These are phyloP conservation scores for Lactarius akahatsu DNA, from an alignment of 768 basidiomycete genomes.

Conservation along the genomic window DNA sequence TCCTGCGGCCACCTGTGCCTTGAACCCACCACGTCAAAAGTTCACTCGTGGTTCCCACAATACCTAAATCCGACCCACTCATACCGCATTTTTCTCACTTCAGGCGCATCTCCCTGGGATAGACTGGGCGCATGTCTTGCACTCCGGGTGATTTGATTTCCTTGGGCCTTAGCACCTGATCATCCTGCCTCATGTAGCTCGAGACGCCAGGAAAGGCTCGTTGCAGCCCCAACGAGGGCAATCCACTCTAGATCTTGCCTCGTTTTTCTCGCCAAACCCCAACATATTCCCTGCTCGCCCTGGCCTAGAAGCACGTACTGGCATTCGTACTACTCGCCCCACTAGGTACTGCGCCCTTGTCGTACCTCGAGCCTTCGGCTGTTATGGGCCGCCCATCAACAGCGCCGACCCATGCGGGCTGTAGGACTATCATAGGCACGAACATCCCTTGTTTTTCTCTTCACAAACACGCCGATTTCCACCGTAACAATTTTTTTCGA, in stretches of 20 bases:
- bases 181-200: background rate
- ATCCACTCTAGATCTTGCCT: background rate
- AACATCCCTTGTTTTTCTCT: background rate
- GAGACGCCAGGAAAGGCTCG: background rate
- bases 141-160: background rate
- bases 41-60: background rate
- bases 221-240: background rate
- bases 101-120: background rate
- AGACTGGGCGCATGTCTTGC: background rate
- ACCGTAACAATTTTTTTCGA: background rate
- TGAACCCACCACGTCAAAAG: background rate
- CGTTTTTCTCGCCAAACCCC: background rate
- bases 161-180: background rate
- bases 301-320: slow-evolving; percentile 1
- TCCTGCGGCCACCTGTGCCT: background rate
- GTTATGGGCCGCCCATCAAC: background rate
- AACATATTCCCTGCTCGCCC: background rate
- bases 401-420: background rate
- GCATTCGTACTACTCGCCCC: background rate
- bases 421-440: background rate
- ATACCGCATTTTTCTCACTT: background rate
- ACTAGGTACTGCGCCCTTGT: background rate
- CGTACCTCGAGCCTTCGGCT: background rate
- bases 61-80: background rate
- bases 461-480: background rate